Evolutionary conservation across 106 monocot species (phyloP), one percentile per base, ranked within the genome.

Genomic region (Dendrobium huoshanense): DNA sequence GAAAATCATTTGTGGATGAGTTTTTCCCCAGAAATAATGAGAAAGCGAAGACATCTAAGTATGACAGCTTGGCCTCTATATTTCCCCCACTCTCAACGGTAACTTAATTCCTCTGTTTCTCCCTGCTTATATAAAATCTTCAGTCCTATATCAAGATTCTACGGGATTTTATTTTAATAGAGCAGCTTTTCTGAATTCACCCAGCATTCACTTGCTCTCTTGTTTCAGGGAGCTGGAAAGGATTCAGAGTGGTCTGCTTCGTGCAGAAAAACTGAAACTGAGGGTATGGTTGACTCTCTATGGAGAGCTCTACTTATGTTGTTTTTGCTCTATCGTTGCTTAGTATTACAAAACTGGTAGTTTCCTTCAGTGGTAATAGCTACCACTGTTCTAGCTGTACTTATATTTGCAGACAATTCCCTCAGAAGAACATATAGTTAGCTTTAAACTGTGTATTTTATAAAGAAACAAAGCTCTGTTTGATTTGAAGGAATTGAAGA

Each of bases 1-100:
- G n/a, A 43, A 74, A 74, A 29, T 74, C 74, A 74, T 42, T 74
- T 25, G 74, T 74, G 41, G 74, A 74, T 43, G 74, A 74, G 74
- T n/a, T 74, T 44, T 74, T 74, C 43, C 74, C 74, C 3, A 43
- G 1, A 74, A 42, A 41, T n/a, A 44, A 22, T 61, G 61, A 74
- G 43, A 3, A 20, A 42, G 74, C 42, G 1, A 43, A 74, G 74
- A 19, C 42, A 22, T 17, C 74, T 18, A 42, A 43, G 42, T 43
- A 42, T 43, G 43, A 74, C n/a, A 44, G 7, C 43, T 29, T 74
- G 44, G 29, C 0, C 43, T 74, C 43, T n/a, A 43, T 74, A 43
- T 74, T 74, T 44, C 74, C 41, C 18, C 20, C 74, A 7, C 42
- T 37, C 42, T 29, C 74, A 43, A 41, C 74, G 42, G 74, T 74